Conservation (phyloP, 1,139 yeast species). For the Geotrichum candidum region DNA sequence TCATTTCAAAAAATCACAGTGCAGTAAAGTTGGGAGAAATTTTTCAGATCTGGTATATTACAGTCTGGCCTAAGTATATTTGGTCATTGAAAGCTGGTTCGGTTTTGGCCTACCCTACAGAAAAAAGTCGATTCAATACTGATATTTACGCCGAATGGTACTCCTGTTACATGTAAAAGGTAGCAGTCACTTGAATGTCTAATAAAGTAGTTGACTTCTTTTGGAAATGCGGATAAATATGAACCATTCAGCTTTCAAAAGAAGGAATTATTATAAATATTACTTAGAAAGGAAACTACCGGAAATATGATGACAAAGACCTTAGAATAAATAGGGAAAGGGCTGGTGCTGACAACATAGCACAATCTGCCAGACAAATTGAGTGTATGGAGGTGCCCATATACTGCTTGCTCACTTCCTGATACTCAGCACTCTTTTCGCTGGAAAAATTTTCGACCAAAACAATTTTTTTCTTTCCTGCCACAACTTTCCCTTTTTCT, state of each 20-base stretch:
- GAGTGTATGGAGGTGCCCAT: background rate
- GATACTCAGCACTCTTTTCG: background rate
- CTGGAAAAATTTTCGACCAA: conserved; percentile 3
- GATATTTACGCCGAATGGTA: background rate
- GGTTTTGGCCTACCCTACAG: background rate
- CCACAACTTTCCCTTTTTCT: background rate
- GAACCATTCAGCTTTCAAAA: background rate
- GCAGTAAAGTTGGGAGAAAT: background rate
- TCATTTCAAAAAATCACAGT: background rate
- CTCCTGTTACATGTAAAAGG: background rate
- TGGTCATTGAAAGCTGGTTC: background rate
- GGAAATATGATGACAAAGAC: too few species aligned
- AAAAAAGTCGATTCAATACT: background rate
- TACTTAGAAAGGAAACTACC: too few species aligned
- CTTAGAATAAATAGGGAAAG: too few species aligned
- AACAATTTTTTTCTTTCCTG: background rate
- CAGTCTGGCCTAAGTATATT: background rate
- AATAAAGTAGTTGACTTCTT: background rate
- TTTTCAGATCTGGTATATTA: background rate
- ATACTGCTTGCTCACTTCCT: background rate
- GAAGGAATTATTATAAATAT: too few species aligned
- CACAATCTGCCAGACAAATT: too few species aligned
- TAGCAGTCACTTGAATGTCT: background rate
- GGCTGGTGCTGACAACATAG: too few species aligned
- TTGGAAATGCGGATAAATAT: background rate